phyloP scores from a whole-genome alignment of 306 rosid species.

The Prosopis cineraria region DNA sequence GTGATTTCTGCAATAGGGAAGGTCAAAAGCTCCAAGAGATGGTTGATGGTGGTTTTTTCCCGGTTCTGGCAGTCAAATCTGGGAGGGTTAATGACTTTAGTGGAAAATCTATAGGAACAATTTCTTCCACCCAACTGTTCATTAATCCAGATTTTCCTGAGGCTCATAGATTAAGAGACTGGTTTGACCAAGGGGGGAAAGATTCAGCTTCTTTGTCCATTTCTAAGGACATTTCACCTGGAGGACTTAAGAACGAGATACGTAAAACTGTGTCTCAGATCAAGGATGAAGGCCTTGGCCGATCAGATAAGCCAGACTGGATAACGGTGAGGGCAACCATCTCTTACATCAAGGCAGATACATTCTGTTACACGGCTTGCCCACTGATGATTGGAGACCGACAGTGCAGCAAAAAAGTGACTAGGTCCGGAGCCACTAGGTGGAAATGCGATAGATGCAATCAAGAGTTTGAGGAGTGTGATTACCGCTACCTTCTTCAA shows the following conservation, averaged over 20 bases:
- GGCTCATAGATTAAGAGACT: slow-evolving; percentile 65
- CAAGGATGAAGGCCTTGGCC: slow-evolving; percentile 92
- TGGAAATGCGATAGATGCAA: slow-evolving; percentile 97
- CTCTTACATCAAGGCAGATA: slow-evolving; percentile 83
- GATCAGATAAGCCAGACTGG: slow-evolving; percentile 97
- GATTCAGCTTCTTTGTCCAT: slow-evolving; percentile 66
- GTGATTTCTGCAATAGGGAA: slow-evolving; percentile 94
- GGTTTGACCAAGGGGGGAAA: slow-evolving; percentile 87
- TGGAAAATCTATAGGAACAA: slow-evolving; percentile 90
- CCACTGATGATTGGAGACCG: slow-evolving; percentile 95
- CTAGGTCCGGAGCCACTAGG: slow-evolving; percentile 54
- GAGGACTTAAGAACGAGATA: slow-evolving; percentile 72
- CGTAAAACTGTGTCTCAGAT: slow-evolving; percentile 91
- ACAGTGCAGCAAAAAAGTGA: slow-evolving; percentile 88
- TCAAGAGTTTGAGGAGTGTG: slow-evolving; percentile 92
- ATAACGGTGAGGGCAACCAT: slow-evolving; percentile 77
- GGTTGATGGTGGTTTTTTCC: slow-evolving; percentile 59
- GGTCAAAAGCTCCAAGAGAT: slow-evolving; percentile 87
- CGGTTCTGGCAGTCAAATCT: slow-evolving; percentile 86
- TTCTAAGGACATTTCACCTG: slow-evolving; percentile 70
- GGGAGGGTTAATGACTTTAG: slow-evolving; percentile 91
- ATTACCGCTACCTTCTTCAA: slow-evolving; percentile 94
- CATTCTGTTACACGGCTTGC: slow-evolving; percentile 95
- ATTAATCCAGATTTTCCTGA: slow-evolving; percentile 82
- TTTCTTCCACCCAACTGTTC: slow-evolving; percentile 87